Base-by-base conservation (phyloP, 176 grass and related monocot genomes). In the Thinopyrum elongatum region DNA sequence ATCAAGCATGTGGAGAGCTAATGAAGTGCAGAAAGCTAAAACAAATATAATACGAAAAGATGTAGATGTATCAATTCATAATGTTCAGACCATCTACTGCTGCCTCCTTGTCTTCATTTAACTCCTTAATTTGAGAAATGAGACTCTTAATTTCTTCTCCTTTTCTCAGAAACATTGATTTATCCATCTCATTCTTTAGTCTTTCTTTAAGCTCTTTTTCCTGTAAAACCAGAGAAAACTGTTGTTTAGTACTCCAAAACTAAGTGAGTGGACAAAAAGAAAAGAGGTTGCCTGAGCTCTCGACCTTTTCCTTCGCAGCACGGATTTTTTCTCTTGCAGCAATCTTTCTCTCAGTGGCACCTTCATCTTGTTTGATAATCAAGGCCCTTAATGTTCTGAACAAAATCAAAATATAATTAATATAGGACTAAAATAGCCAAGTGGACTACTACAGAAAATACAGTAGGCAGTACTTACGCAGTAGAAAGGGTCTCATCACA, bases 271-370 rank as follows among this genome's bases (percentile, higher is more conserved):
- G 23, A 64, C 11, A 27, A 39, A 78, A 39, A 87, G 23, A 68
- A 51, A 79, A 51, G 84, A 25, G 21, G 65, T 22, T 84, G 21
- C 0, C 70, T 27, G 42, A 77, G 80, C 25, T 84, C 6, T 86
- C 71, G 16, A 98, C 96, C 93, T 92, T 94, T 82, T 86, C 93
- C 77, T 94, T 98, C 49, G 90, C 89, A 80, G 90, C 79, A 39
- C 65, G 63, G 29, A 88, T 36, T 85, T 92, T 94, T 83, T 91
- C 88, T 53, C 58, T 82, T 19, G 87, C 79, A 30, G 65, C 78
- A 78, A 86, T 94, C 39, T 77, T 84, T 82, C 78, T 82, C 84
- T 95, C 91, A 70, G 70, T 68, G 19, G 79, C 91, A 53, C 66
- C 83, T 47, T 80, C 70, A 84, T 90, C 93, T 88, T 95, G 85